A percentile compares a stretch with the other conserved stretches of the same genome.
phyloP scores from a whole-genome alignment of 1,284 basidiomycete genomes.

The Sporisorium sorghi region DNA sequence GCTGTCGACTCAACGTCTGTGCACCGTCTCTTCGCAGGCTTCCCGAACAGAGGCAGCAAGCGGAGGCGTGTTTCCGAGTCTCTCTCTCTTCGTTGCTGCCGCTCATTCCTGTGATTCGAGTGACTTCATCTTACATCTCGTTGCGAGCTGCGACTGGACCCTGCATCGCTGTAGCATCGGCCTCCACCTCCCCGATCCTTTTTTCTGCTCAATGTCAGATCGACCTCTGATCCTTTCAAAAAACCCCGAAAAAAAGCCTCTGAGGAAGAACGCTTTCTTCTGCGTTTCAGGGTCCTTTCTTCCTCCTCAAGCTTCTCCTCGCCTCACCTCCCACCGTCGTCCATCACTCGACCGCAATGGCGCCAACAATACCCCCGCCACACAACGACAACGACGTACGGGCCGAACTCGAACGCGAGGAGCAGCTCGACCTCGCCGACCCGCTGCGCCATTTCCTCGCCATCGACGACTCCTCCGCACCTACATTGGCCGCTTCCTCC shows the following conservation, averaged over 20 bases:
- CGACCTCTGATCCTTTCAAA: neutral
- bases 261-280: neutral
- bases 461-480: conserved; percentile 1
- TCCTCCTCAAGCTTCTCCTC: neutral
- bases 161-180: too few species aligned
- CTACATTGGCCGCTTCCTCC: neutral
- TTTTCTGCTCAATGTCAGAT: neutral
- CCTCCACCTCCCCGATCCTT: neutral
- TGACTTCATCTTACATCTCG: conserved; percentile 6
- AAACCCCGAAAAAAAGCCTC: neutral
- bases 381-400: conserved; percentile 5
- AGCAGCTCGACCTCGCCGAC: conserved; percentile 74
- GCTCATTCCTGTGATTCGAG: neutral
- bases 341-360: neutral
- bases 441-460: conserved; percentile 77
- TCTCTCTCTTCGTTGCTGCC: too few species aligned
- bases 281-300: conserved; percentile 7
- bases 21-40: too few species aligned
- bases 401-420: conserved; percentile 56
- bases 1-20: too few species aligned
- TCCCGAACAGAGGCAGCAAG: too few species aligned
- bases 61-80: too few species aligned
- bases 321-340: neutral
- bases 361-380: neutral
- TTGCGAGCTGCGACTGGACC: neutral